Evolutionary conservation across 2,329 filamentous ascomycete genomes (phyloP), one percentile per base, ranked within the genome.

Genomic region (Cladosporium phlei): DNA sequence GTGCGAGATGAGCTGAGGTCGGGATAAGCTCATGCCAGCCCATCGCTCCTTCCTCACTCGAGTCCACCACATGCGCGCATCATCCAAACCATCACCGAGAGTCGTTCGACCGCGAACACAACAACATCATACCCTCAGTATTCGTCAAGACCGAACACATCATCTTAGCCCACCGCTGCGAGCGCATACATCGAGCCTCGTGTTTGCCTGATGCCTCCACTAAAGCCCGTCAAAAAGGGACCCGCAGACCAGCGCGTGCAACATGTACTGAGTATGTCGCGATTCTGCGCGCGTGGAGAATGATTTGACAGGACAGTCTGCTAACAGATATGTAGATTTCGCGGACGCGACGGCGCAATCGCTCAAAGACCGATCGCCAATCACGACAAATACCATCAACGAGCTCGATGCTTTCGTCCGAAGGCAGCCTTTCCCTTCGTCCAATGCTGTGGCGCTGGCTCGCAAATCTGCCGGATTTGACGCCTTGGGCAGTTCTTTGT

Each of bases 401-500:
- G 5, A 51, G 19, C 32, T 45, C 5, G 42, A 45, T 17, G 4
- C 22, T 2, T 42, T 59, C 12, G 45, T 59, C 32, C n/a, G n/a
- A n/a, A 53, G 46, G 30, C 47, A 51, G 4, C 44, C 49, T 1
- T 52, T 56, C 10, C 48, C 55, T 2, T 46, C 52, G 10, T 34
- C 54, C 9, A 29, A 33, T 4, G 38, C 49, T 17, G 38, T 38
- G 14, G 20, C 40, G 9, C 40, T 53, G 7, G 54, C 59, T 4
- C 54, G 63, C 3, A 69, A 63, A 44, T 67, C 70, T 32, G 63
- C 67, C 19, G 71, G 76, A 4, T 66, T 87, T 3, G 82, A 86
- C 50, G 62, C 55, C 4, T 55, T 70, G 5, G 85, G 78, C 46
- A 74, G 76, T 0, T 68, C 70, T 19, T 66, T 88, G 6, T 88